A percentile compares a stretch with the other conserved stretches of the same genome.
These are phyloP conservation scores for Isoetes taiwanensis DNA, from an alignment of 75 land plant species.

Conservation along the genomic window DNA sequence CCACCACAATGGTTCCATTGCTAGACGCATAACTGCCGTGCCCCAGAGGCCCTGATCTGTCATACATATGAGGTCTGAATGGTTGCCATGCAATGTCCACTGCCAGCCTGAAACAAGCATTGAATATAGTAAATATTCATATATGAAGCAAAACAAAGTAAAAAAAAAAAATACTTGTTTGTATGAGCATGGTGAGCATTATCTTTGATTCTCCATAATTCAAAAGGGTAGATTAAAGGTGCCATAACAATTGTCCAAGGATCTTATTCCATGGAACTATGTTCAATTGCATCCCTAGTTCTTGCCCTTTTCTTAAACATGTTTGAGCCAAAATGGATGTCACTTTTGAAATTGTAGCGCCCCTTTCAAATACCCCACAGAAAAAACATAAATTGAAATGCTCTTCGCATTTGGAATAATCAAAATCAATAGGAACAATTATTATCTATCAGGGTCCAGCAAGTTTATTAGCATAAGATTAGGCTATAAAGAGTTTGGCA, in stretches of 20 bases:
- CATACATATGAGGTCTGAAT: constrained; percentile 5
- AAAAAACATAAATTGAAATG: too few species aligned
- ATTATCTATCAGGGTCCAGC: too few species aligned
- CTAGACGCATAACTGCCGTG: not conserved
- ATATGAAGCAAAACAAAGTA: not conserved
- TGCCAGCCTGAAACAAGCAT: constrained; percentile 3
- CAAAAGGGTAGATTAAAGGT: constrained; percentile 16
- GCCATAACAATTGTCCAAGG: constrained; percentile 6
- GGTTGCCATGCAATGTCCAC: constrained; percentile 18
- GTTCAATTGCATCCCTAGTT: too few species aligned
- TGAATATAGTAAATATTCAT: not conserved
- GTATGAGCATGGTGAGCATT: constrained; percentile 16
- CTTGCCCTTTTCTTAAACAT: too few species aligned
- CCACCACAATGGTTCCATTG: constrained; percentile 14
- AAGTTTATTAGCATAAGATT: too few species aligned
- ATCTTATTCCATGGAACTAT: too few species aligned
- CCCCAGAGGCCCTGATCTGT: not conserved
- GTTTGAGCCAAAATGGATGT: too few species aligned
- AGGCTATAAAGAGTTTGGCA: too few species aligned
- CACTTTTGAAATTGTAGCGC: too few species aligned
- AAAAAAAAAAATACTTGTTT: constrained; percentile 8
- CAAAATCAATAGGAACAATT: too few species aligned
- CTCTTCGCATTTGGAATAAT: too few species aligned
- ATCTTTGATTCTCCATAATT: constrained; percentile 15
- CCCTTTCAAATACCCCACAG: too few species aligned